These are phyloP conservation scores for Ustilago hordei DNA, from an alignment of 1,284 basidiomycete genomes.

Conservation along the genomic window DNA sequence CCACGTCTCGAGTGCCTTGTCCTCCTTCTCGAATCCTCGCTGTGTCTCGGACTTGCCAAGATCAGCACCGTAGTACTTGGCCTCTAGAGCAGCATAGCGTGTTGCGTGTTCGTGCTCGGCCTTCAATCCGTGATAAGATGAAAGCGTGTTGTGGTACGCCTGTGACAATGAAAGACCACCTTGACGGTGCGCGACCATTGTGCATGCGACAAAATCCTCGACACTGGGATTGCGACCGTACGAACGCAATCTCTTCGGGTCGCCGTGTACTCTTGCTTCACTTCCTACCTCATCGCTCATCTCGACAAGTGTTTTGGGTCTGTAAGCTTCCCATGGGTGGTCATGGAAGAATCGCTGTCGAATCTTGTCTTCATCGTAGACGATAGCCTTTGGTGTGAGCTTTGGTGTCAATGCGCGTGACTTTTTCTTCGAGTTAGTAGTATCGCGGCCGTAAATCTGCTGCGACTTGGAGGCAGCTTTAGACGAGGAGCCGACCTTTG, in stretches of 20 bases:
- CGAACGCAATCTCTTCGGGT: constrained; percentile 71
- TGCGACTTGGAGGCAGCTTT: constrained; percentile 18
- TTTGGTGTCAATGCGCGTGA: constrained; percentile 72
- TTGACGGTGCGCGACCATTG: constrained; percentile 80
- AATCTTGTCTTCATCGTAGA: constrained; percentile 86
- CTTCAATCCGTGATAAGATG: constrained; percentile 55
- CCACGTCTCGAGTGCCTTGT: constrained; percentile 57
- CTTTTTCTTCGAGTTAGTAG: constrained; percentile 56
- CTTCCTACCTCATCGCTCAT: constrained; percentile 71
- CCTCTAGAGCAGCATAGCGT: constrained; percentile 82
- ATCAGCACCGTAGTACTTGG: constrained; percentile 80
- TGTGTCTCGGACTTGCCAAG: constrained; percentile 72
- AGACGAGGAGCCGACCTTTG: constrained; percentile 33
- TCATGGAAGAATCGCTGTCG: constrained; percentile 92
- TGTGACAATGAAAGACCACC: constrained; percentile 79
- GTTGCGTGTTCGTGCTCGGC: constrained; percentile 80
- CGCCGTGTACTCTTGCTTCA: constrained; percentile 74
- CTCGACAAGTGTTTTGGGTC: constrained; percentile 84
- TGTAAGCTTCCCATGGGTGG: constrained; percentile 94
- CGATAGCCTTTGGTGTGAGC: constrained; percentile 76
- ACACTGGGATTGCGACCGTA: constrained; percentile 78
- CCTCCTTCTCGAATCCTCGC: constrained; percentile 61
- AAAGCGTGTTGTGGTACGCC: constrained; percentile 76
- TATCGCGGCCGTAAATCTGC: constrained; percentile 35
- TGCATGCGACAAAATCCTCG: constrained; percentile 87